Base-by-base conservation (phyloP, 2,329 filamentous ascomycete species). In the Cercospora sojina region DNA sequence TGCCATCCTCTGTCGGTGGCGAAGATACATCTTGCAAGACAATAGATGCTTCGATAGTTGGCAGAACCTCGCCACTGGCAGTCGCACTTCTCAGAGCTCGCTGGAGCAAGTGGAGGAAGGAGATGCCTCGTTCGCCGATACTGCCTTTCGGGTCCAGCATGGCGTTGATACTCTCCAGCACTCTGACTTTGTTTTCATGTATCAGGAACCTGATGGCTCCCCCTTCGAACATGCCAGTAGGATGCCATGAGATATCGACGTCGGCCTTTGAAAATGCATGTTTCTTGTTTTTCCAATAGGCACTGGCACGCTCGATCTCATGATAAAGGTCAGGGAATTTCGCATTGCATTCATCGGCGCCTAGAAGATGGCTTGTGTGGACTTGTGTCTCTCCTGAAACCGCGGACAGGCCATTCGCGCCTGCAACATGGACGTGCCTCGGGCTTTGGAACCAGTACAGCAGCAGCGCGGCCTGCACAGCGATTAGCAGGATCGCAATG, bases 321-420 rank as follows among this genome's bases (percentile, higher is more conserved):
- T 73, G 75, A 74, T 81, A 84, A 0, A 81, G 74, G 2, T 82
- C 82, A 0, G 81, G 78, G 67, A 85, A 85, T 62, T 83, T 79
- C 60, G 84, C 83, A 47, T 80, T 81, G 80, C 82, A 85, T 66
- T 75, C 71, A 13, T 41, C 25, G 27, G 55, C 61, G 41, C 20
- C 23, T 25, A 58, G 18, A 31, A 31, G 27, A 25, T 56, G 59
- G 12, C 58, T 55, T 35, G 6, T n/a, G 12, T 59, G 23, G 41
- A 27, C 31, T 59, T 53, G 55, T 51, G 55, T 20, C 5, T 53
- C 43, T 35, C 41, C 58, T 27, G 23, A 25, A 9, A 7, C 51
- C 7, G 6, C 25, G 3, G 51, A 56, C 20, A n/a, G n/a, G 32
- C 23, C 57, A 29, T 12, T 59, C 1, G 57, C 13, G 32, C 12